A percentile compares a stretch with the other conserved stretches of the same genome.
These are phyloP conservation scores for Pinus taeda DNA, from an alignment of 75 land plant species.

Conservation along the genomic window DNA sequence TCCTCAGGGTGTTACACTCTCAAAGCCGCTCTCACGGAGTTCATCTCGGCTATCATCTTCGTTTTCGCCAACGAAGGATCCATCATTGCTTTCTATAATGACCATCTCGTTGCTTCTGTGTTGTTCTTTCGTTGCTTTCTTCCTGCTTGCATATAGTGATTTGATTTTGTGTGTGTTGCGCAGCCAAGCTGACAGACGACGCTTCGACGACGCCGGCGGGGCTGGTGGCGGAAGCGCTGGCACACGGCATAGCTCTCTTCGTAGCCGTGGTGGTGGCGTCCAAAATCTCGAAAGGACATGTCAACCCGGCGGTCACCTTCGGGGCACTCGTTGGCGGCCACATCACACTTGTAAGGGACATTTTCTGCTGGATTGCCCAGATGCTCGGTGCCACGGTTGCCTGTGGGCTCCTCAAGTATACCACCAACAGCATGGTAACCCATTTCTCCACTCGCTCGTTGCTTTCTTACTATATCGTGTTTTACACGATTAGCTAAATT, in stretches of 20 bases:
- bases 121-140: constrained; percentile 38
- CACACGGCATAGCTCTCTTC: constrained; percentile 74
- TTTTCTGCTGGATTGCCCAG: constrained; percentile 86
- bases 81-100: constrained; percentile 11
- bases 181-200: constrained; percentile 39
- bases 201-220: constrained; percentile 38
- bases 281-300: constrained; percentile 92
- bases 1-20: too few relatives aligned
- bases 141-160: too few relatives aligned
- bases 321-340: constrained; percentile 77
- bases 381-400: constrained; percentile 69
- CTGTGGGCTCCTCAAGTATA: constrained; percentile 50
- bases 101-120: constrained; percentile 6
- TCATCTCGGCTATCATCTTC: constrained; percentile 56
- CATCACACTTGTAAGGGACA: constrained; percentile 58
- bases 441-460: too few relatives aligned
- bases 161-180: not conserved
- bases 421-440: constrained; percentile 53
- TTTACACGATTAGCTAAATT: too few relatives aligned
- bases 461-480: not conserved
- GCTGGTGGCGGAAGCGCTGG: constrained; percentile 51
- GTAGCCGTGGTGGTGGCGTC: constrained; percentile 63
- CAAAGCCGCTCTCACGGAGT: constrained; percentile 35
- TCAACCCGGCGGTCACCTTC: constrained; percentile 86
- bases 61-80: constrained; percentile 63